Evolutionary conservation across 768 basidiomycete genomes (phyloP).

Genomic region (Lyophyllum atratum): DNA sequence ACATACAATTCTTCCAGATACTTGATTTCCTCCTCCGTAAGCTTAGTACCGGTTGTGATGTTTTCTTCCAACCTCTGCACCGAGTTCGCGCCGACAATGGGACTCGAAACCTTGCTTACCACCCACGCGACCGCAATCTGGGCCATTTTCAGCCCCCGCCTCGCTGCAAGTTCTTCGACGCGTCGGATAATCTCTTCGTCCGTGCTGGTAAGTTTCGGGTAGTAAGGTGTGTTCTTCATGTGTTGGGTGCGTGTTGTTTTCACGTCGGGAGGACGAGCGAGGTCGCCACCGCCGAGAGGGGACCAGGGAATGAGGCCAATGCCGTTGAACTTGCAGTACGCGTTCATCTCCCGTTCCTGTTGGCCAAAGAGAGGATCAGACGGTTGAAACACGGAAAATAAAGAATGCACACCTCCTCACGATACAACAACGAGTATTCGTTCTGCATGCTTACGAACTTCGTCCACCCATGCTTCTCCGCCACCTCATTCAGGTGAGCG

Average conservation of each 20-base stretch:
- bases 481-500: constrained; percentile 43
- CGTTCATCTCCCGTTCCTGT: constrained; percentile 46
- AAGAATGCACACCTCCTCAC: constrained; percentile 38
- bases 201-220: constrained; percentile 21
- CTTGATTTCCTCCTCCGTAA: constrained; percentile 32
- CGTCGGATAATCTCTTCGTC: constrained; percentile 35
- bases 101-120: constrained; percentile 34
- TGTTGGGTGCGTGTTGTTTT: constrained; percentile 19
- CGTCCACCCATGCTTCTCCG: constrained; percentile 46
- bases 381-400: neutral
- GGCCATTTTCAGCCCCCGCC: constrained; percentile 40
- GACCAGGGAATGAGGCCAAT: constrained; percentile 54
- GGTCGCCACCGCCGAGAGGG: constrained; percentile 38
- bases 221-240: constrained; percentile 15
- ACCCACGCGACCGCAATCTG: constrained; percentile 49
- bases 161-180: constrained; percentile 43
- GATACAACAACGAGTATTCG: constrained; percentile 53
- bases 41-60: constrained; percentile 19
- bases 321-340: constrained; percentile 47
- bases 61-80: constrained; percentile 19
- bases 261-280: constrained; percentile 34
- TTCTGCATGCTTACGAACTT: constrained; percentile 58
- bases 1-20: constrained; percentile 1
- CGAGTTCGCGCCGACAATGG: constrained; percentile 25
- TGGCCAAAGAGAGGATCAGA: neutral